Conservation (phyloP, 106 monocot genomes). For the Cymbidium sinense region DNA sequence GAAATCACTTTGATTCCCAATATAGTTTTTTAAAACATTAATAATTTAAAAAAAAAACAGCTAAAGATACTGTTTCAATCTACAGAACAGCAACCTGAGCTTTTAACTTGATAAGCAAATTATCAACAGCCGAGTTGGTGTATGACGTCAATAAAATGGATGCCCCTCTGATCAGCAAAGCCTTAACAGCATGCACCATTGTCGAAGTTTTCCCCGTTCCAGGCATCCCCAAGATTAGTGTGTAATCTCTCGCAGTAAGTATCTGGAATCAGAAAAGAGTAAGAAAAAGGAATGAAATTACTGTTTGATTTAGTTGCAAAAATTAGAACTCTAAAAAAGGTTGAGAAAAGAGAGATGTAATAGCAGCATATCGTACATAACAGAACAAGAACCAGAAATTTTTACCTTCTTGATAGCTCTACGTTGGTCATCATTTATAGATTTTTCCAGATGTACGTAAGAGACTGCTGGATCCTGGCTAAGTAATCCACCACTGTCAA, state of each 20-base stretch:
- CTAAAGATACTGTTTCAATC: not conserved
- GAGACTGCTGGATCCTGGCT: slow-evolving; percentile 94
- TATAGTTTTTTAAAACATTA: no score
- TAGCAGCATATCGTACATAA: not conserved
- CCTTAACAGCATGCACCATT: slow-evolving; percentile 98
- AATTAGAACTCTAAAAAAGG: not conserved
- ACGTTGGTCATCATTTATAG: slow-evolving; percentile 80
- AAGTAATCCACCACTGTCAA: slow-evolving; percentile 76
- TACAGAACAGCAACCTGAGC: slow-evolving; percentile 43
- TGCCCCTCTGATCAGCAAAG: slow-evolving; percentile 76
- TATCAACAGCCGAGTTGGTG: slow-evolving; percentile 96
- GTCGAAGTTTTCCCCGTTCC: slow-evolving; percentile 99
- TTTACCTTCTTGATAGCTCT: slow-evolving; percentile 82
- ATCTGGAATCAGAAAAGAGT: slow-evolving; percentile 43
- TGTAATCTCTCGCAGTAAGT: slow-evolving; percentile 86
- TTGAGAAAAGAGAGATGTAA: not conserved
- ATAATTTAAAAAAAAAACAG: no score
- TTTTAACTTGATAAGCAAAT: slow-evolving; percentile 92
- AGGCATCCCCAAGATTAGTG: slow-evolving; percentile 97
- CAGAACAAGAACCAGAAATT: not conserved
- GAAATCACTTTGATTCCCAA: no score
- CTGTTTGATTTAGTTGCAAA: not conserved
- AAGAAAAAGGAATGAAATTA: not conserved
- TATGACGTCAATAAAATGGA: slow-evolving; percentile 96
- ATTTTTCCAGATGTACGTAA: slow-evolving; percentile 58